Evolutionary conservation across 768 basidiomycete genomes (phyloP).

Genomic region (Leccinum olivaceopallidum): DNA sequence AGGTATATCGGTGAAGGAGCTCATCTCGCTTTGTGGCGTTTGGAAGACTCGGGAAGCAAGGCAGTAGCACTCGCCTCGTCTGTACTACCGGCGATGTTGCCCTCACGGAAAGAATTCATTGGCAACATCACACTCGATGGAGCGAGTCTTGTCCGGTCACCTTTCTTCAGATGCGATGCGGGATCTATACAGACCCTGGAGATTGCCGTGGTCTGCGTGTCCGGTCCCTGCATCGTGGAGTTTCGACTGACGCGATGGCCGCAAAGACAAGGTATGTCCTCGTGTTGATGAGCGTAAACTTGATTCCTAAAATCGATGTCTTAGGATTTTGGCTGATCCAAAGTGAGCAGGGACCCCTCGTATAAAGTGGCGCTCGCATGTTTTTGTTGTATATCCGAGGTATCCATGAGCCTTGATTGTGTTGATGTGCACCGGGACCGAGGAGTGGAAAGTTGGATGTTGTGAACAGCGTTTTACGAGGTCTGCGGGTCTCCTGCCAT

Average conservation of each 20-base stretch:
- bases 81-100: slow-evolving; percentile 13
- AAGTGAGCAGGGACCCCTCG: slow-evolving; percentile 13
- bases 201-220: slow-evolving; percentile 21
- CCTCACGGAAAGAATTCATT: slow-evolving; percentile 12
- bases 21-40: slow-evolving; percentile 21
- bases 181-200: slow-evolving; percentile 25
- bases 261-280: slow-evolving; percentile 25
- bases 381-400: not conserved
- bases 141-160: slow-evolving; percentile 6
- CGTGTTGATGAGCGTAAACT: not conserved
- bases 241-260: slow-evolving; percentile 19
- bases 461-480: not conserved
- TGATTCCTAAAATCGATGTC: not conserved
- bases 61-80: slow-evolving; percentile 8
- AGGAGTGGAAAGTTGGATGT: slow-evolving; percentile 2
- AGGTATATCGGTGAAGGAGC: slow-evolving; percentile 15
- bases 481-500: too few relatives aligned
- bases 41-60: slow-evolving; percentile 10
- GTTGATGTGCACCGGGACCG: not conserved
- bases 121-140: slow-evolving; percentile 21
- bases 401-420: not conserved
- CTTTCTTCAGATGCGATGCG: slow-evolving; percentile 13
- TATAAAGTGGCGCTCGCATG: not conserved
- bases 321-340: slow-evolving; percentile 22
- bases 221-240: slow-evolving; percentile 26